Evolutionary conservation across 345 rosid genomes (phyloP).

Genomic region (Brassica incana): DNA sequence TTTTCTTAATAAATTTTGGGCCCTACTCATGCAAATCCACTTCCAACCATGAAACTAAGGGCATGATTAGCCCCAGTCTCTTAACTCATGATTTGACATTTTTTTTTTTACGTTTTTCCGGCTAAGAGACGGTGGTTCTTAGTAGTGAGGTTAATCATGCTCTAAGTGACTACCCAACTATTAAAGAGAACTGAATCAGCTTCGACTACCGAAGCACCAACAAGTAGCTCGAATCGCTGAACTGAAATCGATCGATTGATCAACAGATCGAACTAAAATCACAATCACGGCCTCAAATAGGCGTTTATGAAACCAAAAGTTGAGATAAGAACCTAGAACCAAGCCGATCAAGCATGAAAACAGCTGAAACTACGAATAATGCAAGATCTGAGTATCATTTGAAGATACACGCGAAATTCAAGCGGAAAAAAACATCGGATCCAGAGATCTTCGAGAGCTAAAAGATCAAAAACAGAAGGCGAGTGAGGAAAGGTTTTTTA

Average conservation of each 20-base stretch:
- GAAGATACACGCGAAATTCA: conserved; percentile 14
- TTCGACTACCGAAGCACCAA: neutral
- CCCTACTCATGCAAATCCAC: neutral
- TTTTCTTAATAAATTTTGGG: too few species aligned
- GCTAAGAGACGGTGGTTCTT: too few species aligned
- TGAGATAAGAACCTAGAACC: neutral
- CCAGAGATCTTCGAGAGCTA: conserved; percentile 22
- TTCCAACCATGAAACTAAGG: conserved; percentile 5
- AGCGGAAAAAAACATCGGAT: conserved; percentile 20
- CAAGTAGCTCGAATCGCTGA: neutral
- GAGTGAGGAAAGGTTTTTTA: neutral
- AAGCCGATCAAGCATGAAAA: neutral
- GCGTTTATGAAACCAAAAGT: neutral
- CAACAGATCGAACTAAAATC: neutral
- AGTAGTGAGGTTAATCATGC: too few species aligned
- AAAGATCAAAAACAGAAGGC: neutral
- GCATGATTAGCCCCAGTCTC: too few species aligned
- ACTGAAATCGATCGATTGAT: conserved; percentile 8
- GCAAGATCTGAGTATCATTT: conserved; percentile 31
- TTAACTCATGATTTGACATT: too few species aligned
- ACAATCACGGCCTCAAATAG: conserved; percentile 12
- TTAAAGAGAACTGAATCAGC: neutral
- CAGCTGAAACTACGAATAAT: neutral
- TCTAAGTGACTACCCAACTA: neutral
- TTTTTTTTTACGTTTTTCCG: too few species aligned